A percentile compares a stretch with the other conserved stretches of the same genome.
These are phyloP conservation scores for Calonectria naviculata DNA, from an alignment of 2,329 filamentous ascomycete species.

Conservation along the genomic window DNA sequence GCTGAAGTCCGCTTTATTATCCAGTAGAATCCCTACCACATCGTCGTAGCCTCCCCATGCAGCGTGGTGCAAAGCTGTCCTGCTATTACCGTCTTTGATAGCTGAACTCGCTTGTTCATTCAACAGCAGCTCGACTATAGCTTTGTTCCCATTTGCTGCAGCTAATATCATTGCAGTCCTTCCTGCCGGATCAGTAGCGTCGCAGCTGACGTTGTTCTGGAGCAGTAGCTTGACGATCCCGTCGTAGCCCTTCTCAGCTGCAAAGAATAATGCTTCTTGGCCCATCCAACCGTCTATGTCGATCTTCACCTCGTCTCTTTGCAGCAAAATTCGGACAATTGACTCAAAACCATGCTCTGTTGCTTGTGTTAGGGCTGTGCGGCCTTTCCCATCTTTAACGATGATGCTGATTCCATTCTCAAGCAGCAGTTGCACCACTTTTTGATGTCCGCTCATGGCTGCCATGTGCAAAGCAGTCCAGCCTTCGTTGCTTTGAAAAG, in stretches of 20 bases:
- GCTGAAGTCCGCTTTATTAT: background rate
- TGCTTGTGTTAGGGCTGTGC: background rate
- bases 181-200: background rate
- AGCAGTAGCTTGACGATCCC: background rate
- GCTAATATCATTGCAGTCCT: background rate
- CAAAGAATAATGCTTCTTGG: background rate
- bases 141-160: background rate
- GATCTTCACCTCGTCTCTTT: background rate
- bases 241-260: background rate
- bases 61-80: background rate
- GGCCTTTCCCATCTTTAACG: background rate
- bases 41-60: background rate
- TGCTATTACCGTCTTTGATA: background rate
- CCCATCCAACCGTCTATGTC: background rate
- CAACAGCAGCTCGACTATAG: background rate
- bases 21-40: background rate
- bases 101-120: background rate
- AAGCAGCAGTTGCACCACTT: background rate
- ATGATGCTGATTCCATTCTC: background rate
- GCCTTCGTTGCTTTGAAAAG: background rate
- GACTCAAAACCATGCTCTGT: background rate
- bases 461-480: background rate
- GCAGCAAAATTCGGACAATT: background rate
- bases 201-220: background rate
- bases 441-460: background rate